These are phyloP conservation scores for Teratosphaeria nubilosa DNA, from an alignment of 2,329 filamentous ascomycete genomes.

Conservation along the genomic window DNA sequence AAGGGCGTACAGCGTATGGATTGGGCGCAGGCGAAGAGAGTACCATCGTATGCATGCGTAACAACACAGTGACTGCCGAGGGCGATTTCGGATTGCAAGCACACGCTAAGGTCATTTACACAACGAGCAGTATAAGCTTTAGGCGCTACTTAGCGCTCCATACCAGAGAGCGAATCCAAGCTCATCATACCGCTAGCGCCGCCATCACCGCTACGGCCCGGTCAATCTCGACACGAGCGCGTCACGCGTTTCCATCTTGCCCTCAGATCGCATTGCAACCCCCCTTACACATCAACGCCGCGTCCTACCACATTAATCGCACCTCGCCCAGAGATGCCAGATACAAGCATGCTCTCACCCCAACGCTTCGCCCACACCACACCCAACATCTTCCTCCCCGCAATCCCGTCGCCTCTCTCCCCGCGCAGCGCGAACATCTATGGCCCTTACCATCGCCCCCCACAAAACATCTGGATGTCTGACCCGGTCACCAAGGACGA, in stretches of 20 bases:
- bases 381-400: slow-evolving; percentile 17
- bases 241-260: background rate
- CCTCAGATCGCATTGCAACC: background rate
- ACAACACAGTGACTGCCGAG: too few species aligned
- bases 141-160: background rate
- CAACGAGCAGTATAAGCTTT: background rate
- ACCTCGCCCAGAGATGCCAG: background rate
- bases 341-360: background rate
- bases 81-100: too few species aligned
- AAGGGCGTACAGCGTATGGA: too few species aligned
- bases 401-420: slow-evolving; percentile 34
- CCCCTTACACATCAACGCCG: background rate
- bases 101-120: too few species aligned
- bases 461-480: slow-evolving; percentile 8
- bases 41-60: too few species aligned
- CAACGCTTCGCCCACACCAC: background rate
- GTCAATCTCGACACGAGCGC: background rate
- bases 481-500: background rate
- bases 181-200: background rate
- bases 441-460: slow-evolving; percentile 10
- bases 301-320: background rate
- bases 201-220: background rate
- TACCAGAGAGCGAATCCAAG: background rate
- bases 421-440: slow-evolving; percentile 32
- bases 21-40: too few species aligned